Evolutionary conservation across 805 yeast genomes (phyloP).

Genomic region (Geotrichum ghanense): DNA sequence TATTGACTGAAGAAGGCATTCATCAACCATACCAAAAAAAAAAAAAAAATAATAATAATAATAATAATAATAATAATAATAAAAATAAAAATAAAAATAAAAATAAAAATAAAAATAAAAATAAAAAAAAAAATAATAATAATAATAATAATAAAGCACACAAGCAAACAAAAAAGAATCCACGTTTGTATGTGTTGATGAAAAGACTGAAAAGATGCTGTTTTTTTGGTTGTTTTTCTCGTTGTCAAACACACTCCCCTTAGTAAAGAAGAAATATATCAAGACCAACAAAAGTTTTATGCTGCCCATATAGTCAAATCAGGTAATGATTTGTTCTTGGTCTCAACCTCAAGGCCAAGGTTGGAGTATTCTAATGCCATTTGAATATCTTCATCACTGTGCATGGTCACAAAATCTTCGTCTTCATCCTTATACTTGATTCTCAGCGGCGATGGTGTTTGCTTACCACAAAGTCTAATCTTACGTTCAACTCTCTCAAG

Average conservation of each 20-base stretch:
- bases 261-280: not conserved
- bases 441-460: constrained; percentile 32
- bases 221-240: no score
- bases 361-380: constrained; percentile 53
- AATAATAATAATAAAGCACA: no score
- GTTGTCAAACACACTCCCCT: not conserved
- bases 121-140: no score
- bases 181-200: not conserved
- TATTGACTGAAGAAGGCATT: no score
- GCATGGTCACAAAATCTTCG: constrained; percentile 81
- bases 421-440: constrained; percentile 88
- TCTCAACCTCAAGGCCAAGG: not conserved
- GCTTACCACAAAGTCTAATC: constrained; percentile 41
- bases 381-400: constrained; percentile 77
- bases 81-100: no score
- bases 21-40: no score
- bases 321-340: constrained; percentile 5
- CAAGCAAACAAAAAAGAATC: not conserved
- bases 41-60: no score
- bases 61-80: no score
- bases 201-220: not conserved
- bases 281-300: constrained; percentile 2
- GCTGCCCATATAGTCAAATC: constrained; percentile 16
- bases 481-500: constrained; percentile 47
- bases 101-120: no score